These are phyloP conservation scores for Mortierella sp. DNA, from an alignment of 371 early-diverging fungal species.

Conservation along the genomic window DNA sequence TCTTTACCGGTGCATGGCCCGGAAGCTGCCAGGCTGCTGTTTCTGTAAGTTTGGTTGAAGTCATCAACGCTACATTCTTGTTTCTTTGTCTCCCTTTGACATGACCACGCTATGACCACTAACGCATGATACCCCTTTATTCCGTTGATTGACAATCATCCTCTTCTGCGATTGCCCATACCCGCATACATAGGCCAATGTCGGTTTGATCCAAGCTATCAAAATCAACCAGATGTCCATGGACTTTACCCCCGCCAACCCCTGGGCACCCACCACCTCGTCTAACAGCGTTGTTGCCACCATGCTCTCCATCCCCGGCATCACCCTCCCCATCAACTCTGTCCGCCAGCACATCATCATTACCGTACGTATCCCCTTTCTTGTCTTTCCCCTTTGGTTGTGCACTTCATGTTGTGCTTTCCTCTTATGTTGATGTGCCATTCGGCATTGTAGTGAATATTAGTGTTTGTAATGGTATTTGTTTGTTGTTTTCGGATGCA, in stretches of 20 bases:
- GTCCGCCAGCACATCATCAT: conserved; percentile 43
- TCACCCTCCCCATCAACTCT: conserved; percentile 40
- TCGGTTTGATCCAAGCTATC: conserved; percentile 44
- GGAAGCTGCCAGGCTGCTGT: conserved; percentile 51
- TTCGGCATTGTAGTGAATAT: not conserved
- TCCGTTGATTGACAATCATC: not conserved
- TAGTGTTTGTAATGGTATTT: too few relatives aligned
- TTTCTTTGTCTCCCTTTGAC: not conserved
- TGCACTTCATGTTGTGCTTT: not conserved
- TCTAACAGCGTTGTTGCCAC: conserved; percentile 44
- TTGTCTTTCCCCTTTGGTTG: too few relatives aligned
- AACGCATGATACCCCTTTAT: not conserved
- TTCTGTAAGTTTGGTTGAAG: conserved; percentile 20
- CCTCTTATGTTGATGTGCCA: not conserved
- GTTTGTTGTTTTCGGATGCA: not conserved
- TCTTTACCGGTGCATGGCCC: conserved; percentile 55
- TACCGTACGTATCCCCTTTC: not conserved
- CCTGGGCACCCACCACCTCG: conserved; percentile 39
- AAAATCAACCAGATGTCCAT: conserved; percentile 52
- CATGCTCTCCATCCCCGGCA: conserved; percentile 52
- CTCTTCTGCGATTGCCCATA: not conserved
- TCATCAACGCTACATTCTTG: not conserved
- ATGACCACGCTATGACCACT: not conserved
- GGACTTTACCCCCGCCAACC: conserved; percentile 48
- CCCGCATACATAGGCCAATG: conserved; percentile 12